phyloP scores from a whole-genome alignment of 352 stramenopile species.

The Thalassiosira livingstoniorum region DNA sequence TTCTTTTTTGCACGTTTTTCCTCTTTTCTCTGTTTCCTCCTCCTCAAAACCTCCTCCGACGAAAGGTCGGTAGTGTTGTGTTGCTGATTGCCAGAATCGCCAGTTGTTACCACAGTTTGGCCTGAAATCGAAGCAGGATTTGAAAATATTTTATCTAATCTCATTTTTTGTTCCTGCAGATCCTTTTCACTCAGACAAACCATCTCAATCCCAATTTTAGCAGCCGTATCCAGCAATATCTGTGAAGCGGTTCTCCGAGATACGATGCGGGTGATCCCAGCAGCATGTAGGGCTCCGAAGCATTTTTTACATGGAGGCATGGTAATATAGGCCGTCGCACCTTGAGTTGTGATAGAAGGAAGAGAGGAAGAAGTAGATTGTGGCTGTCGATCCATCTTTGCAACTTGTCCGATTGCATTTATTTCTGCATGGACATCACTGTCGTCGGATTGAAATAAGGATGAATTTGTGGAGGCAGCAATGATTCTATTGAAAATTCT shows the following conservation, averaged over 20 bases:
- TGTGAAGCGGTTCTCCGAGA: constrained; percentile 16
- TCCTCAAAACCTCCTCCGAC: constrained; percentile 21
- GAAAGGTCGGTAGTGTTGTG: too few species aligned
- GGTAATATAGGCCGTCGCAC: constrained; percentile 71
- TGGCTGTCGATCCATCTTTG: neutral
- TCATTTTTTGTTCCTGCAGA: constrained; percentile 21
- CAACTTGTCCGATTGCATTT: constrained; percentile 56
- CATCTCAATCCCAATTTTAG: constrained; percentile 32
- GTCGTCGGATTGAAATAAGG: constrained; percentile 57
- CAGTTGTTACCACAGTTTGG: too few species aligned
- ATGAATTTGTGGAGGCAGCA: constrained; percentile 61
- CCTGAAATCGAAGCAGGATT: neutral
- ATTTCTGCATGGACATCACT: constrained; percentile 80
- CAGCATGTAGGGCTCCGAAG: constrained; percentile 63
- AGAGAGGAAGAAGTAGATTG: constrained; percentile 1
- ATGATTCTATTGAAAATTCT: constrained; percentile 50
- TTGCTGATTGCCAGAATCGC: too few species aligned
- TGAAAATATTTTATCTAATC: constrained; percentile 33
- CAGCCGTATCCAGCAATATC: constrained; percentile 13
- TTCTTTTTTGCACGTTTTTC: constrained; percentile 22
- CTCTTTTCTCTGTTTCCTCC: constrained; percentile 25
- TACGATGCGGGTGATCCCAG: constrained; percentile 69
- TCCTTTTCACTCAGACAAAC: constrained; percentile 19
- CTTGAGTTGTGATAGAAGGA: constrained; percentile 34
- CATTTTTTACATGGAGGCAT: constrained; percentile 80